Evolutionary conservation across 495 filamentous ascomycete genomes (phyloP).

Genomic region (Talaromyces stipitatus): DNA sequence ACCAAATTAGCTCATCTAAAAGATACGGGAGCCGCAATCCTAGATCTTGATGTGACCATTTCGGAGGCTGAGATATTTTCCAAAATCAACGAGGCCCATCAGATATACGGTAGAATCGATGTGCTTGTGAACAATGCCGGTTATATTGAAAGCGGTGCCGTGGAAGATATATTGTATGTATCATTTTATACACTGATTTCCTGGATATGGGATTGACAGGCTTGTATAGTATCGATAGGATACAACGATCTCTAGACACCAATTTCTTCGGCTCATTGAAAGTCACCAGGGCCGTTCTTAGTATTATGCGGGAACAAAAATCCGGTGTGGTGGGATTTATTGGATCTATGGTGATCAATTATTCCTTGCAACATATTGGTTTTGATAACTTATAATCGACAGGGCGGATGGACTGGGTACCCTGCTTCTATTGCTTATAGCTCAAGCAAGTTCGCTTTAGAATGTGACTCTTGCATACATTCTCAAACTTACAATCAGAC

Average conservation of each 20-base stretch:
- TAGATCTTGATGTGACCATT: slow-evolving; percentile 2
- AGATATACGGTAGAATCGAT: slow-evolving; percentile 31
- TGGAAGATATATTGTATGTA: slow-evolving; percentile 23
- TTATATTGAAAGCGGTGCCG: slow-evolving; percentile 28
- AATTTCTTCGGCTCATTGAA: slow-evolving; percentile 42
- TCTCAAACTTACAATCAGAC: neutral
- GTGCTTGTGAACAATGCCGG: slow-evolving; percentile 57
- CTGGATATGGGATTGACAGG: neutral
- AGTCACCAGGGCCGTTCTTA: slow-evolving; percentile 31
- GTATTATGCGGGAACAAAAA: slow-evolving; percentile 33
- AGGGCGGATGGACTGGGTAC: slow-evolving; percentile 11
- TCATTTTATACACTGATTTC: neutral
- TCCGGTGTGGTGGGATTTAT: slow-evolving; percentile 35
- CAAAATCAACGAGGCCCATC: neutral
- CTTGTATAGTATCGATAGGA: neutral
- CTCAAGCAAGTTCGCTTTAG: slow-evolving; percentile 37
- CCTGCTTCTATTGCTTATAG: slow-evolving; percentile 30
- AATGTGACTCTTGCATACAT: slow-evolving; percentile 10
- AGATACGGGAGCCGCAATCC: slow-evolving; percentile 20
- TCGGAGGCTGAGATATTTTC: neutral
- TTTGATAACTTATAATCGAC: neutral
- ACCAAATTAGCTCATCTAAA: slow-evolving; percentile 34
- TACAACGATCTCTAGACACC: slow-evolving; percentile 26
- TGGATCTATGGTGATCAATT: slow-evolving; percentile 16
- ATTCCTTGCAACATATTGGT: neutral